Evolutionary conservation across 78 protist species (phyloP).

Genomic region (Diacronema lutheri): DNA sequence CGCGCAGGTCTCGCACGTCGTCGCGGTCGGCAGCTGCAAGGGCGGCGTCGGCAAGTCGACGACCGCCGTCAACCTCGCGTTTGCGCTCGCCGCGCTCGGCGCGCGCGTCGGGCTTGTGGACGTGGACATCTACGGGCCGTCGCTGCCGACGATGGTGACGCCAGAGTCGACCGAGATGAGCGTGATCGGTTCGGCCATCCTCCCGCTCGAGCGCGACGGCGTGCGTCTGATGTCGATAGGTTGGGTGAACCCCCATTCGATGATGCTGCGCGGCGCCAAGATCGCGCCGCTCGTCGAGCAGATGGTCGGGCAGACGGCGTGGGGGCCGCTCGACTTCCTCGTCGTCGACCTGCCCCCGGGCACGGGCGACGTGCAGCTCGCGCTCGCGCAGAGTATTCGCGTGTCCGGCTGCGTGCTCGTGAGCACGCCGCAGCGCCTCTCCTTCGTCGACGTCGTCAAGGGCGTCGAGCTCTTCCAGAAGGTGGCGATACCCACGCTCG

Average conservation of each 20-base stretch:
- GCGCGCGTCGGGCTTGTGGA: conserved; percentile 47
- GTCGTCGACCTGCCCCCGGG: conserved; percentile 98
- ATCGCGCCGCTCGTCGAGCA: conserved; percentile 37
- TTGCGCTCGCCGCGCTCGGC: background rate
- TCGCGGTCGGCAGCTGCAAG: conserved; percentile 39
- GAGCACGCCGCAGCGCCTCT: conserved; percentile 64
- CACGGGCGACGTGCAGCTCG: conserved; percentile 93
- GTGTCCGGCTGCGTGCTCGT: conserved; percentile 50
- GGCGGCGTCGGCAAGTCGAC: conserved; percentile 97
- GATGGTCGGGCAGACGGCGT: conserved; percentile 31
- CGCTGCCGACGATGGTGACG: conserved; percentile 66
- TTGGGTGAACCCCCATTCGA: conserved; percentile 14
- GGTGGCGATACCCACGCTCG: conserved; percentile 30
- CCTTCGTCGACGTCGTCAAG: conserved; percentile 53
- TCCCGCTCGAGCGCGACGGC: conserved; percentile 6
- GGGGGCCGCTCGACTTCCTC: conserved; percentile 89
- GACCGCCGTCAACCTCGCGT: conserved; percentile 53
- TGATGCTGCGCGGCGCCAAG: conserved; percentile 23
- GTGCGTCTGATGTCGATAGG: conserved; percentile 38
- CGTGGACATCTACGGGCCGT: conserved; percentile 91
- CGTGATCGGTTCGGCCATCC: background rate
- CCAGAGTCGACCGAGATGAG: background rate
- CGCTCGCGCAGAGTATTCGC: conserved; percentile 79
- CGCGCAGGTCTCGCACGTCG: background rate
- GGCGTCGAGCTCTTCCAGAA: conserved; percentile 58